Base-by-base conservation (phyloP, 768 basidiomycete species). In the Tylopilus vinaceipallidus region DNA sequence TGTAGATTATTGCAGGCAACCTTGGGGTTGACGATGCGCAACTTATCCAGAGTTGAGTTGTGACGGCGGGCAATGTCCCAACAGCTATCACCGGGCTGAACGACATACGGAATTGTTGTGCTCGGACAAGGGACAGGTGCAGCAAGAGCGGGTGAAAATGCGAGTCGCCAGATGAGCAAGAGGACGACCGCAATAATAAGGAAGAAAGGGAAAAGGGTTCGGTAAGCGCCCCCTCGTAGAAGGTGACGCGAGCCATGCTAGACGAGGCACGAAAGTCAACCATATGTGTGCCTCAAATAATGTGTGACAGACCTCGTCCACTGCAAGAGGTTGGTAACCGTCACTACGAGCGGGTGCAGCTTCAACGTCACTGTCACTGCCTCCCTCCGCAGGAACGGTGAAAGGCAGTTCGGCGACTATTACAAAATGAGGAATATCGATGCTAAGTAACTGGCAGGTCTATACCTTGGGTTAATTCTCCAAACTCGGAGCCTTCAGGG, bases 201-300 rank as follows among this genome's bases (percentile, higher is more conserved):
- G 72, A 86, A 83, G 71, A 86, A 88, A 7, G 85, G 85, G 59
- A 84, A 82, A 7, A 88, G 73, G 0, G 81, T 76, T 20, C 79
- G 77, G 58, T 86, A 86, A 6, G 80, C 71, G 10, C 66, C 62
- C n/a, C 72, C 59, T 45, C 71, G 73, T 42, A 70, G 58, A 51
- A 60, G 52, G 8, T 65, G 57, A 36, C 65, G 65, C 19, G 63
- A 38, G 27, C 65, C 66, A 45, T 64, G 62, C 38, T 74, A 64
- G 58, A 71, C 60, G 19, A 50, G 63, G 67, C 52, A 49, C 63
- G 67, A 52, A 19, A 22, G 37, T 52, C 29, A 57, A 54, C 17
- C 30, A 30, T 38, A 38, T 27, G 23, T 19, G 29, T 34, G 9
- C 29, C n/a, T 22, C 5, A 41, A 23, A 29, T 22, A 22, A 17